Conservation (phyloP, 2,329 filamentous ascomycete genomes). For the Fusarium sp. region DNA sequence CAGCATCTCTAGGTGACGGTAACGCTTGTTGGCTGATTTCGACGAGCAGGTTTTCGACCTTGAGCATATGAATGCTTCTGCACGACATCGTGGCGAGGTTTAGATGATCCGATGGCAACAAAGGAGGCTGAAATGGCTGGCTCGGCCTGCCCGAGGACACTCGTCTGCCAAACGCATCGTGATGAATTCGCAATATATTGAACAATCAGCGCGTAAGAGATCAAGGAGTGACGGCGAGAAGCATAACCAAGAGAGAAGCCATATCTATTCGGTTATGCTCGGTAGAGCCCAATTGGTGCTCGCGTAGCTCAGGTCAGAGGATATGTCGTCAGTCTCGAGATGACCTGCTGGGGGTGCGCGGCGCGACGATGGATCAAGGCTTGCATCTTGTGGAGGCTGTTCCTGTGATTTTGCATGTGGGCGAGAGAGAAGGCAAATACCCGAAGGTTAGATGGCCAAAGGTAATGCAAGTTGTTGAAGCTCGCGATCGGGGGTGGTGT, state of each 20-base stretch:
- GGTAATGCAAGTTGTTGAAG: background rate
- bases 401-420: background rate
- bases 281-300: background rate
- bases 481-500: background rate
- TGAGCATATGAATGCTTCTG: background rate
- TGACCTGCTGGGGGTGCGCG: background rate
- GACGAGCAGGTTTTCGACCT: background rate
- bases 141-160: slow-evolving; percentile 16
- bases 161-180: background rate
- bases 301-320: background rate
- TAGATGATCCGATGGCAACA: background rate
- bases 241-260: background rate
- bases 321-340: background rate
- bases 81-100: background rate
- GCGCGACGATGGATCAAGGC: background rate
- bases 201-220: background rate
- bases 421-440: background rate
- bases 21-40: background rate
- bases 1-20: background rate
- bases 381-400: background rate
- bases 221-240: background rate
- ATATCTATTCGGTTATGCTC: background rate
- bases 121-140: background rate
- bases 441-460: background rate
- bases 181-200: background rate